Base-by-base conservation (phyloP, 202 grass and related monocot species). In the Elaeis oleifera region DNA sequence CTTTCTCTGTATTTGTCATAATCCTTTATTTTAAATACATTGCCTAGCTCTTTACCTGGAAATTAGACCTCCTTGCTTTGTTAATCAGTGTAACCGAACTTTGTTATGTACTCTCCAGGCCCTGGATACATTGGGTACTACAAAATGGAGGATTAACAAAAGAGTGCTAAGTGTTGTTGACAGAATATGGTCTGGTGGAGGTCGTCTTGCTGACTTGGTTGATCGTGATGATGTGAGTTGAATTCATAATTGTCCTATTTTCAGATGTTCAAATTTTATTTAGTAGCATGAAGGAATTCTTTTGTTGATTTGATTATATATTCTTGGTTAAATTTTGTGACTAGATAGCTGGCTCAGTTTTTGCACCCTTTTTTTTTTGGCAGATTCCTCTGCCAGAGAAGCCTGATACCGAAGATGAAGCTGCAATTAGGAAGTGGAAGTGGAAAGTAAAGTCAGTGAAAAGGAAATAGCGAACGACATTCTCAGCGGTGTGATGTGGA, bases 121-220 rank as follows among this genome's bases (percentile, higher is more conserved):
- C 70, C 77, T 97, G 55, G 70, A 97, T 90, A 97, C 84, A 59
- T 82, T 97, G 70, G 94, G 92, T 20, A 84, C 74, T 64, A 92
- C 88, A 19, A 97, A 91, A 67, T 97, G 94, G 94, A 92, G 84
- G 56, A 58, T 89, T 56, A 97, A 97, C 79, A 92, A 89, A 84
- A 83, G 72, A 24, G 84, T 97, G 70, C 87, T 97, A 71, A 84
- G 71, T 86, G 70, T 92, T 59, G 59, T 97, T 22, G 94, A 97
- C 22, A 97, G 82, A 84, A 86, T 97, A 63, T 92, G 94, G 94
- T 92, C 79, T 6, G 86, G 88, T 65, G 88, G 94, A 71, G 94
- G 88, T 17, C 49, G 82, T 32, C 85, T 97, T 73, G 94, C 76
- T 73, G 84, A 92, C 62, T 80, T 97, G 77, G 88, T 92, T 79